phyloP scores from a whole-genome alignment of 2,329 filamentous ascomycete genomes.

The Neodidymelliopsis sp. region DNA sequence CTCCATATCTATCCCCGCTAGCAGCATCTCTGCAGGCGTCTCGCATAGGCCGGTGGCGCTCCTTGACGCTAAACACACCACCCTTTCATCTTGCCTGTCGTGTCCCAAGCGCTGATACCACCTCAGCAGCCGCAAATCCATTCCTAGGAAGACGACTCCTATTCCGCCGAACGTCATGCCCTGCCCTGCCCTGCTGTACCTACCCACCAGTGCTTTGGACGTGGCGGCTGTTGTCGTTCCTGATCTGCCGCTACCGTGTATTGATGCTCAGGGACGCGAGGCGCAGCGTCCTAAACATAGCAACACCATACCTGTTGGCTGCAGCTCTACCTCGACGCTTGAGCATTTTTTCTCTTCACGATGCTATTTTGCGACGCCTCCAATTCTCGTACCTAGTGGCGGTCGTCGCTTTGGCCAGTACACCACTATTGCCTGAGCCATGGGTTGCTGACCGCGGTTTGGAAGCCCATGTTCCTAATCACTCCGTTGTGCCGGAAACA shows the following conservation, averaged over 20 bases:
- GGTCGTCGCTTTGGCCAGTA: constrained; percentile 16
- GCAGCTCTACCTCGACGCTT: constrained; percentile 24
- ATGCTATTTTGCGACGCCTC: constrained; percentile 24
- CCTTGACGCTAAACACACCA: constrained; percentile 20
- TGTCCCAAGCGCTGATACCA: constrained; percentile 20
- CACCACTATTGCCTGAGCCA: constrained; percentile 7
- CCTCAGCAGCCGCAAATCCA: constrained; percentile 24
- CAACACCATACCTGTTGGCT: constrained; percentile 34
- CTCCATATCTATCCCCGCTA: constrained; percentile 40
- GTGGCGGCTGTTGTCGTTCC: constrained; percentile 32
- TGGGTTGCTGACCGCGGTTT: constrained; percentile 4
- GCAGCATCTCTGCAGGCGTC: constrained; percentile 32
- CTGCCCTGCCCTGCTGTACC: constrained; percentile 24
- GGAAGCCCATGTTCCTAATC: constrained; percentile 14
- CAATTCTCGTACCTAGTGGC: constrained; percentile 24
- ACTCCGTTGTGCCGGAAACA: constrained; percentile 9
- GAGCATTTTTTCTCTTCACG: constrained; percentile 22
- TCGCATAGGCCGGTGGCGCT: constrained; percentile 37
- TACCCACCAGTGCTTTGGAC: constrained; percentile 23
- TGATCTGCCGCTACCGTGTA: constrained; percentile 42
- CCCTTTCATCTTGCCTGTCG: constrained; percentile 23
- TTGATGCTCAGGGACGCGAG: constrained; percentile 33
- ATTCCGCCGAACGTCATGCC: constrained; percentile 38
- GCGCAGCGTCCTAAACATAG: constrained; percentile 48
- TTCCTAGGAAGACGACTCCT: constrained; percentile 29